These are phyloP conservation scores for Globisporangium parvum DNA, from an alignment of 352 stramenopile genomes.

Conservation along the genomic window DNA sequence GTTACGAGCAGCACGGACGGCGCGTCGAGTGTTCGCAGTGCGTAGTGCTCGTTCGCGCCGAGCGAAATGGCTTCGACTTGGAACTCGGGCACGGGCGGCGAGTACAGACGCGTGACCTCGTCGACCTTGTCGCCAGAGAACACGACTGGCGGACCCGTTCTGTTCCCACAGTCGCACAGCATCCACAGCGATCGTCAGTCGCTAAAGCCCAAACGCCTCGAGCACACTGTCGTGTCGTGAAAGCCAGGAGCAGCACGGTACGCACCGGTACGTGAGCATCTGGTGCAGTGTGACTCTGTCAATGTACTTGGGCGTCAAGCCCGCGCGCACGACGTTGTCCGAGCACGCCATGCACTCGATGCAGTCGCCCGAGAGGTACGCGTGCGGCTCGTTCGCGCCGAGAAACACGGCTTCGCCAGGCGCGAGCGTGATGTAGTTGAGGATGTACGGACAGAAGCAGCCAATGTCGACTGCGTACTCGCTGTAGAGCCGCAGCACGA, in stretches of 20 bases:
- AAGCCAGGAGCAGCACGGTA: neutral
- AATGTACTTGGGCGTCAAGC: conserved; percentile 98
- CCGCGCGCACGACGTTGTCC: conserved; percentile 99
- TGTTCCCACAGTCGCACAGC: conserved; percentile 21
- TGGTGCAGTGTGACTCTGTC: conserved; percentile 96
- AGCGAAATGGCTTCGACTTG: conserved; percentile 74
- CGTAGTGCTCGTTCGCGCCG: conserved; percentile 27
- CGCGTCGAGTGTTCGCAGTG: conserved; percentile 26
- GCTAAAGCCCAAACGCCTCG: too few relatives aligned
- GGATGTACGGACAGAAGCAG: conserved; percentile 95
- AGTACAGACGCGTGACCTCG: conserved; percentile 76
- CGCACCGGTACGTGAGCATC: conserved; percentile 95
- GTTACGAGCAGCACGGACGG: conserved; percentile 56
- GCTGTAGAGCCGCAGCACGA: conserved; percentile 89
- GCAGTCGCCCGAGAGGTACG: conserved; percentile 94
- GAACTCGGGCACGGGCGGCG: conserved; percentile 89
- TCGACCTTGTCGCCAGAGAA: conserved; percentile 45
- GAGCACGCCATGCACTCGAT: conserved; percentile 99
- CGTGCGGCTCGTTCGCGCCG: conserved; percentile 98
- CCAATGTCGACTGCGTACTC: conserved; percentile 97
- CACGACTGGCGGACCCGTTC: conserved; percentile 49
- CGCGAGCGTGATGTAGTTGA: conserved; percentile 97
- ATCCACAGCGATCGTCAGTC: conserved; percentile 9
- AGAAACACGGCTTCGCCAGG: conserved; percentile 97
- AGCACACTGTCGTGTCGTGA: too few relatives aligned